Base-by-base conservation (phyloP, 495 filamentous ascomycete species). In the Aspergillus campestris region DNA sequence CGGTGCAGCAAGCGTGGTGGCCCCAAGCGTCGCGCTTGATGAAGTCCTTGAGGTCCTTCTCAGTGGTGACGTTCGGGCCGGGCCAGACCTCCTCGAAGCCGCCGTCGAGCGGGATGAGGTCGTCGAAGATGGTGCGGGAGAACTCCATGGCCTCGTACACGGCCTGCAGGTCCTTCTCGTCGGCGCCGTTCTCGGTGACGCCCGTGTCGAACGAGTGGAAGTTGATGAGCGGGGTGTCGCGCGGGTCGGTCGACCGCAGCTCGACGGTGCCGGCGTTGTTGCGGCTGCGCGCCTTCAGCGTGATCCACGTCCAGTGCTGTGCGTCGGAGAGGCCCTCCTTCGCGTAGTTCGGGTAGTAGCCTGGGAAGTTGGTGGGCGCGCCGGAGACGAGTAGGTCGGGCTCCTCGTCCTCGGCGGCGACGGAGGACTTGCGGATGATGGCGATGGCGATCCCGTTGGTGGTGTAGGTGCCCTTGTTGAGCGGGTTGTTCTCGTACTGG, bases 1-100 rank as follows among this genome's bases (percentile, higher is more conserved):
- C 72, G 9, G 77, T 78, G 45, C 74, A 78, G 30, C 66, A 75
- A 2, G 77, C 78, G 50, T 83, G 80, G 39, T 82, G 78, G 0
- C 78, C 78, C 73, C 75, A 84, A 3, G 75, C 62, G 34, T 68
- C 61, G 30, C 73, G 60, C 54, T 71, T 71, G 44, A 76, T 66
- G 49, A 65, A 79, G 44, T 67, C 52, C 45, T 74, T 57, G 31
- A 77, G 38, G 0, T 75, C 56, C 27, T 40, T 66, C 31, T 69
- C 57, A 1, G 61, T 58, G 11, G 42, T 50, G 1, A 73, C 60
- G 28, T 69, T 61, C 5, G 50, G 42, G 0, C 74, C 74, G 0
- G 78, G 79, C 51, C 64, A 63, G n/a, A 74, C 66, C 54, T 79
- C 73, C 5, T 55, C 55, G 24, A 75, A 67, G 6, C 38, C 31